Evolutionary conservation across 2,329 filamentous ascomycete species (phyloP).

Genomic region (Berkeleyomyces rouxiae): DNA sequence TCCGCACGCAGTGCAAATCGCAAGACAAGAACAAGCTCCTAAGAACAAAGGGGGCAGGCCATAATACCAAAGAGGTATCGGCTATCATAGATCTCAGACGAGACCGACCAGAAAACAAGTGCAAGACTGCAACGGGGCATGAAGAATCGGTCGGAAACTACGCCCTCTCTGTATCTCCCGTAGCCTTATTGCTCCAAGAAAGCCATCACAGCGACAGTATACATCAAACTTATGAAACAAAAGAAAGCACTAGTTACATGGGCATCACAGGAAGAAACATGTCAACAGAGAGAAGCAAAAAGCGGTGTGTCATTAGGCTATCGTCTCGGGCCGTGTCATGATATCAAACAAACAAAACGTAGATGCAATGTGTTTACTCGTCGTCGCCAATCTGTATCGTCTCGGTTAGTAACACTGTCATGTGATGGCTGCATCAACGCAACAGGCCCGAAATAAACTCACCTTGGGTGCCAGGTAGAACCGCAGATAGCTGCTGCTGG

Average conservation of each 20-base stretch:
- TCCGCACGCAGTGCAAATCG: not conserved
- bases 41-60: too few relatives aligned
- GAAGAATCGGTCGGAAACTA: too few relatives aligned
- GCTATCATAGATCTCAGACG: too few relatives aligned
- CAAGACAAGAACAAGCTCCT: not conserved
- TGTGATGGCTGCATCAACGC: not conserved
- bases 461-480: slow-evolving; percentile 99
- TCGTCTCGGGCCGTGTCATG: slow-evolving; percentile 7
- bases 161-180: too few relatives aligned
- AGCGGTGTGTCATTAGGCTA: not conserved
- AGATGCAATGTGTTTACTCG: slow-evolving; percentile 15
- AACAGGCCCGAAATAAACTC: slow-evolving; percentile 19
- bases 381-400: slow-evolving; percentile 19
- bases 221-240: too few relatives aligned
- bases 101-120: too few relatives aligned
- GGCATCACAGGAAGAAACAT: not conserved
- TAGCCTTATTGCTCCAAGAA: too few relatives aligned
- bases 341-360: slow-evolving; percentile 10
- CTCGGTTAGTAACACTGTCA: not conserved
- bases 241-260: not conserved
- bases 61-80: too few relatives aligned
- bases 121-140: too few relatives aligned
- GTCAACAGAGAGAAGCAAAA: not conserved
- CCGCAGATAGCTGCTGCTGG: slow-evolving; percentile 71
- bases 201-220: too few relatives aligned